Evolutionary conservation across 2,329 filamentous ascomycete species (phyloP).

Genomic region (Microsporum ferrugineum): DNA sequence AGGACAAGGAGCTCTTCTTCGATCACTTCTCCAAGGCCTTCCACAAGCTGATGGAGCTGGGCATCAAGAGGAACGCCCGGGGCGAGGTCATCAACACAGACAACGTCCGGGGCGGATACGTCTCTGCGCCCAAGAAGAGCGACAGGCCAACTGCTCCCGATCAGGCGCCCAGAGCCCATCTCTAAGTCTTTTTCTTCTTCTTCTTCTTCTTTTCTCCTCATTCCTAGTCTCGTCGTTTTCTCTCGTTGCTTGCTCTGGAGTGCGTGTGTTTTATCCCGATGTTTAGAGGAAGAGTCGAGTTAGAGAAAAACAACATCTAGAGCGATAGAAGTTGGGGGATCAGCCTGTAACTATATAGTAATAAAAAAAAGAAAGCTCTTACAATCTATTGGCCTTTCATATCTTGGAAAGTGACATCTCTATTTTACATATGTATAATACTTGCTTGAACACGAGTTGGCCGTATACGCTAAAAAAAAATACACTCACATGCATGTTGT

Average conservation of each 20-base stretch:
- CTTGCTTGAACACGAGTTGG: background rate
- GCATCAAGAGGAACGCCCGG: constrained; percentile 44
- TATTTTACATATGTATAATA: too few relatives aligned
- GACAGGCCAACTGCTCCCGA: constrained; percentile 20
- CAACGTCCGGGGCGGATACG: constrained; percentile 46
- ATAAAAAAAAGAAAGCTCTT: background rate
- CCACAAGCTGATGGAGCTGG: constrained; percentile 50
- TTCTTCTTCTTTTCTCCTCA: background rate
- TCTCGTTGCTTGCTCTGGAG: background rate
- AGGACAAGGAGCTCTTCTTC: constrained; percentile 52
- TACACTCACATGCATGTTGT: too few relatives aligned
- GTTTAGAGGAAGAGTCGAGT: background rate
- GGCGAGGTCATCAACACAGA: constrained; percentile 47
- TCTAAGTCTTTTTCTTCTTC: background rate
- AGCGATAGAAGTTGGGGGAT: background rate
- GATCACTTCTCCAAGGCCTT: constrained; percentile 49
- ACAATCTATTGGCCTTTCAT: background rate
- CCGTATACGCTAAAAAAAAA: too few relatives aligned
- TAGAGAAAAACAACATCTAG: background rate
- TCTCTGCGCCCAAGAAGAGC: constrained; percentile 48
- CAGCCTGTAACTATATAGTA: background rate
- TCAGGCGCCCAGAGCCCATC: background rate
- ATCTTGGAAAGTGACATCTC: too few relatives aligned
- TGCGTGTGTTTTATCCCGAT: background rate
- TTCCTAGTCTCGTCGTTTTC: background rate